Percentiles rank a stretch among this genome's conserved stretches.
These are phyloP conservation scores for Brettanomyces sp. DNA, from an alignment of 805 yeast species.

Conservation along the genomic window DNA sequence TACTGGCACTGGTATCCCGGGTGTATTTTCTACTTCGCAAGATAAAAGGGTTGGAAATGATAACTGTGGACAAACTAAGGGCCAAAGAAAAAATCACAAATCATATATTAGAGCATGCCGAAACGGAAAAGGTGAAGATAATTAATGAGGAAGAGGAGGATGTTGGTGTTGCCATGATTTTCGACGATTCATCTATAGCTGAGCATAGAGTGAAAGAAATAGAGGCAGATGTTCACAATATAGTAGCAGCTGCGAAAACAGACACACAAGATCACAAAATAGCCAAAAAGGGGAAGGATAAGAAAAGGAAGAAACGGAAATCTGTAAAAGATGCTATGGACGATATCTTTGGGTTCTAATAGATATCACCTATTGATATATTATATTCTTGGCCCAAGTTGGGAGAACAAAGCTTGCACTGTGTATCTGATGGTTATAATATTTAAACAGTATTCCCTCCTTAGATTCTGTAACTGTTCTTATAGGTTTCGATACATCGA, in stretches of 20 bases:
- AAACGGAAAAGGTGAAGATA: conserved; percentile 1
- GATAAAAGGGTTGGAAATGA: conserved; percentile 1
- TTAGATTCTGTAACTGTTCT: conserved; percentile 34
- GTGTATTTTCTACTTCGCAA: conserved; percentile 31
- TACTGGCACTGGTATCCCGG: conserved; percentile 48
- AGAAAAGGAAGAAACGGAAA: conserved; percentile 17
- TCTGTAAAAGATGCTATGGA: conserved; percentile 53
- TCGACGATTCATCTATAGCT: too few species aligned
- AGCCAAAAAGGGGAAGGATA: conserved; percentile 14
- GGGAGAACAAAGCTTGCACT: conserved; percentile 70
- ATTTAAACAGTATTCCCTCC: conserved; percentile 45
- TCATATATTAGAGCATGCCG: background rate
- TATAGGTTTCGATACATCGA: conserved; percentile 40
- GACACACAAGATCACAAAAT: too few species aligned
- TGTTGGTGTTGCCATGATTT: background rate
- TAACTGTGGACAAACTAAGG: conserved; percentile 9
- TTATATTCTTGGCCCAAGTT: conserved; percentile 49
- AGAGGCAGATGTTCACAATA: too few species aligned
- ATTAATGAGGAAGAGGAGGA: conserved; percentile 3
- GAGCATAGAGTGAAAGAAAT: too few species aligned
- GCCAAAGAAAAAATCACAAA: conserved; percentile 1
- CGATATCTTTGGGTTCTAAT: conserved; percentile 55
- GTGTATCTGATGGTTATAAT: conserved; percentile 63
- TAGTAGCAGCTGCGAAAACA: too few species aligned
- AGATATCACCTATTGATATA: conserved; percentile 7